These are phyloP conservation scores for Royoungia palumana DNA, from an alignment of 768 basidiomycete species.

Conservation along the genomic window DNA sequence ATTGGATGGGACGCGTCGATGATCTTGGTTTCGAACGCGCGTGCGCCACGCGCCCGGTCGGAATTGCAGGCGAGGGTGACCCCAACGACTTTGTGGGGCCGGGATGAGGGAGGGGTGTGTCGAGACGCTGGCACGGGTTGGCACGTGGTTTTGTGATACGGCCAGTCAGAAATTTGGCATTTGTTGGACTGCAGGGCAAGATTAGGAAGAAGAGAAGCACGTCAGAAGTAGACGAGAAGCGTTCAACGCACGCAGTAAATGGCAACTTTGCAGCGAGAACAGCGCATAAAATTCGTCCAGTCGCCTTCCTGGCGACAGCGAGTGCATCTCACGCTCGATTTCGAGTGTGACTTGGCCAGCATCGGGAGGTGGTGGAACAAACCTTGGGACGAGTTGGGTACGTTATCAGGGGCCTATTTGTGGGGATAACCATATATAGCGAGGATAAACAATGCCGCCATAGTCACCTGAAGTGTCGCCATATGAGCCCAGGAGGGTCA, in stretches of 20 bases:
- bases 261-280: constrained; percentile 23
- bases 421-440: background rate
- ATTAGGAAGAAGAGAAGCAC: too few species aligned
- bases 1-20: constrained; percentile 25
- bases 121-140: background rate
- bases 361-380: background rate
- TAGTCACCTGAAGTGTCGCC: background rate
- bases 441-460: background rate
- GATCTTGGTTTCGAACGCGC: constrained; percentile 18
- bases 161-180: constrained; percentile 27
- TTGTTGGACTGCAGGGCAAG: constrained; percentile 16
- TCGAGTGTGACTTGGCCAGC: background rate
- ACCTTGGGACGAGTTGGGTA: too few species aligned
- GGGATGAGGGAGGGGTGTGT: background rate
- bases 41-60: constrained; percentile 22
- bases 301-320: constrained; percentile 15
- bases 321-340: constrained; percentile 6
- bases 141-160: constrained; percentile 16
- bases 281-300: constrained; percentile 21
- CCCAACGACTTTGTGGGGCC: constrained; percentile 10
- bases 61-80: constrained; percentile 24
- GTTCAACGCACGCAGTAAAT: constrained; percentile 22
- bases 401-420: too few species aligned
- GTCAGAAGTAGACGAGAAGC: background rate
- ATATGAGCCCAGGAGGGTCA: background rate